These are phyloP conservation scores for Phaeolepiota aurea DNA, from an alignment of 768 basidiomycete species.

Conservation along the genomic window DNA sequence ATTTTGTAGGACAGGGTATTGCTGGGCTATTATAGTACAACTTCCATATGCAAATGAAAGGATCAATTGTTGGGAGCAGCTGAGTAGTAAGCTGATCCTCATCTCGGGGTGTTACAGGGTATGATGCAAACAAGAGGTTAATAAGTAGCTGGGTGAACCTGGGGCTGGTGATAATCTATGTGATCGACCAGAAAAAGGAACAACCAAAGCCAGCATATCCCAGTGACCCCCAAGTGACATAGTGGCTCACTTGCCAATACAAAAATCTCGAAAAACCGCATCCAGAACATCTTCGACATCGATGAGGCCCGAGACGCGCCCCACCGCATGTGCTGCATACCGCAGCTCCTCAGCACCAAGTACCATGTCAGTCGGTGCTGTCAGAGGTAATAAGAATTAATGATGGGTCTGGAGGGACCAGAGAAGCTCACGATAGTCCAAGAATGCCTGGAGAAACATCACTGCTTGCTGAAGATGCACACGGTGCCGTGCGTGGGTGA, in stretches of 20 bases:
- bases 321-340: constrained; percentile 79
- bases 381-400: neutral
- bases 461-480: constrained; percentile 63
- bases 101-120: too few species aligned
- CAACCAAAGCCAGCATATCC: too few species aligned
- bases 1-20: too few species aligned
- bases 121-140: too few species aligned
- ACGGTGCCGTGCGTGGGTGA: constrained; percentile 77
- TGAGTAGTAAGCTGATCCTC: too few species aligned
- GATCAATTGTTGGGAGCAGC: too few species aligned
- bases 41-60: too few species aligned
- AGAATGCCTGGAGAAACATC: constrained; percentile 53
- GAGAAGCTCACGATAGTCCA: constrained; percentile 18
- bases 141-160: too few species aligned
- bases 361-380: constrained; percentile 66
- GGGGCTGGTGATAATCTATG: too few species aligned
- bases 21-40: too few species aligned
- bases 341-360: constrained; percentile 82
- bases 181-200: too few species aligned
- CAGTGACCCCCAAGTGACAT: too few species aligned
- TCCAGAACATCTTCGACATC: constrained; percentile 81
- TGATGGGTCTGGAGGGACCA: neutral
- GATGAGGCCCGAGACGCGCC: constrained; percentile 73
- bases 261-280: constrained; percentile 78
- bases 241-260: constrained; percentile 65